Base-by-base conservation (phyloP, 1,139 yeast species). In the Pichiaceae sp. region DNA sequence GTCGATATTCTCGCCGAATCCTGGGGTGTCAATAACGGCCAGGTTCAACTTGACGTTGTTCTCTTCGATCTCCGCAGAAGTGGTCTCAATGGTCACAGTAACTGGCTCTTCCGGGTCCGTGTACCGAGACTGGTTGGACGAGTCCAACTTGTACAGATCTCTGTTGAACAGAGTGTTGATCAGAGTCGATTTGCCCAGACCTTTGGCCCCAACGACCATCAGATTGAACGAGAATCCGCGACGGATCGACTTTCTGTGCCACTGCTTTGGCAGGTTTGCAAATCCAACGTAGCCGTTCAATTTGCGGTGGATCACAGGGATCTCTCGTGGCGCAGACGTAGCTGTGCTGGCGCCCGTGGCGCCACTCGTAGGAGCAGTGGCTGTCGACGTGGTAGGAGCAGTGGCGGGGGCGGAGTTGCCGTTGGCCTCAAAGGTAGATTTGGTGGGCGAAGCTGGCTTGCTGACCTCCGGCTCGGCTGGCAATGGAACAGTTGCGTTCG, bases 201-300 rank as follows among this genome's bases (percentile, higher is more conserved):
- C 97, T 45, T 81, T 70, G 63, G 86, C 95, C 47, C 95, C 95
- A 42, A 84, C 95, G 40, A 86, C 87, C 76, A 91, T 75, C 45
- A 91, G 59, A 58, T 91, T 93, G 60, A 93, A 75, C 52, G 70
- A 74, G 70, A 91, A 93, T n/a, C 98, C 99, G 59, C 91, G 77
- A 63, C 91, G 81, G 47, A 89, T 79, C 4, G 95, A 81, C 62
- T 85, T 87, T 63, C 96, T 78, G 64, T 91, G 97, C 96, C 97
- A 91, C 68, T 93, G 99, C 60, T 89, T 91, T 42, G 99, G 99
- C 54, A 93, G 72, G 63, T 89, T 93, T 50, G 97, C 96, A 63
- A 93, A 91, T 3, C 99, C 99, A 42, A 93, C 98, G 59, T 82
- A 89, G 5, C 95, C 94, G 48, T 79, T 83, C 50, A 89, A 75